Evolutionary conservation across 768 basidiomycete genomes (phyloP).

Genomic region (Paxillus rubicundulus): DNA sequence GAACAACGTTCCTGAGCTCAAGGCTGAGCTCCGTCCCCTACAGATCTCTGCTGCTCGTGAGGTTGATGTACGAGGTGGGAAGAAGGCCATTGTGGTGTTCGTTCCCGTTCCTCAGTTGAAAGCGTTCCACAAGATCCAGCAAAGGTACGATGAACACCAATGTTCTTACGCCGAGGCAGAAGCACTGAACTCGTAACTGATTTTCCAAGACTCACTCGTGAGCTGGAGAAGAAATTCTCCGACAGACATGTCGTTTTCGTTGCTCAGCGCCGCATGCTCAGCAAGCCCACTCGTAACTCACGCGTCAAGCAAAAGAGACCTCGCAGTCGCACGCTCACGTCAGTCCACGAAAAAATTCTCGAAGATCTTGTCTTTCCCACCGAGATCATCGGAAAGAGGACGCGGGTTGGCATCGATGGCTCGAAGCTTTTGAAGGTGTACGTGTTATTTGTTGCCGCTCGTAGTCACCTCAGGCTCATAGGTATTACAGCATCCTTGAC

Average conservation of each 20-base stretch:
- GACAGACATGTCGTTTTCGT: conserved; percentile 99
- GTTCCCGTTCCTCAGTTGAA: conserved; percentile 97
- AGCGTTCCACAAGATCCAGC: conserved; percentile 98
- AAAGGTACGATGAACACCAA: conserved; percentile 56
- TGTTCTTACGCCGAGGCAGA: neutral
- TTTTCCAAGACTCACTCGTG: conserved; percentile 80
- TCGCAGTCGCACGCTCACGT: conserved; percentile 93
- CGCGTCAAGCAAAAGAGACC: conserved; percentile 95
- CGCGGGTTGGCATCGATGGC: conserved; percentile 89
- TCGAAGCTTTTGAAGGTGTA: conserved; percentile 97
- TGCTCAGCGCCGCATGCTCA: conserved; percentile 97
- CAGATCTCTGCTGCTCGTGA: conserved; percentile 99
- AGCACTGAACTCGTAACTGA: conserved; percentile 7
- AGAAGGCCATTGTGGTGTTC: conserved; percentile 99
- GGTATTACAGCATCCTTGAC: conserved; percentile 78
- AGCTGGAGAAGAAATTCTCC: conserved; percentile 99
- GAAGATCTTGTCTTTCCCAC: conserved; percentile 99
- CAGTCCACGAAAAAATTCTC: conserved; percentile 96
- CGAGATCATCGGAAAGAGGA: conserved; percentile 98
- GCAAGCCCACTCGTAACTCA: conserved; percentile 93
- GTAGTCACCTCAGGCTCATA: conserved; percentile 14
- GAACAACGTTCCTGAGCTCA: conserved; percentile 97
- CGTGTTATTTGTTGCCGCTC: conserved; percentile 35
- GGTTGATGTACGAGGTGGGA: conserved; percentile 98
- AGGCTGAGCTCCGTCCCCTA: conserved; percentile 90